Base-by-base conservation (phyloP, 2,329 filamentous ascomycete species). In the Fusarium secorum region DNA sequence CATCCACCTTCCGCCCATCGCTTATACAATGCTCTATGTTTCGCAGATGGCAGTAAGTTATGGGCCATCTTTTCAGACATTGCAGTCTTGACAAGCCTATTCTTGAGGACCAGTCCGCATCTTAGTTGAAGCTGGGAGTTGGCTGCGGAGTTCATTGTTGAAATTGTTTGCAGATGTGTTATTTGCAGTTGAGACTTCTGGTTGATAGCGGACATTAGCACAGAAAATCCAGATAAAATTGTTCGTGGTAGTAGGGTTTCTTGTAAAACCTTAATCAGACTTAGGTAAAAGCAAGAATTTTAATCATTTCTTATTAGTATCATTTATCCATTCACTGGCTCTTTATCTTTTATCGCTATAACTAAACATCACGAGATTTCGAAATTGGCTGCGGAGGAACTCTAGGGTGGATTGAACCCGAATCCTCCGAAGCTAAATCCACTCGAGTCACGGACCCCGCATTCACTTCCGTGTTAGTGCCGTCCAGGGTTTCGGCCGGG, bases 251-350 rank as follows among this genome's bases (percentile, higher is more conserved):
- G 4, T 22, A 7, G 14, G 6, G 7, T n/a, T 38, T 38, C 7
- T 38, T 8, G 7, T 14, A 3, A n/a, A 14, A 4, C n/a, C 11
- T 39, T 11, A 1, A 7, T 13, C 4, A 9, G 11, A 24, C 0
- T 3, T 0, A 2, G 14, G 9, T 5, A 22, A 0, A 7, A 17
- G 14, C 4, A 15, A 17, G 9, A 7, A 17, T 7, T 17, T 22
- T 4, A 7, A 10, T 22, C 15, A 4, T 15, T 11, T 10, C 1
- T 0, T 9, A 11, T 10, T 22, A 13, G 7, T 4, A 38, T 1
- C 0, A 20, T 18, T 4, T 17, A 11, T 11, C 3, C 6, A 13
- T n/a, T 18, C 22, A 3, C 14, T 7, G 3, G 0, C 2, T 17
- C 4, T 2, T 1, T 9, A 22, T 6, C 13, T 20, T 8, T 35